A percentile compares a stretch with the other conserved stretches of the same genome.
These are phyloP conservation scores for Phyllosticta capitalensis DNA, from an alignment of 2,329 filamentous ascomycete genomes.

Conservation along the genomic window DNA sequence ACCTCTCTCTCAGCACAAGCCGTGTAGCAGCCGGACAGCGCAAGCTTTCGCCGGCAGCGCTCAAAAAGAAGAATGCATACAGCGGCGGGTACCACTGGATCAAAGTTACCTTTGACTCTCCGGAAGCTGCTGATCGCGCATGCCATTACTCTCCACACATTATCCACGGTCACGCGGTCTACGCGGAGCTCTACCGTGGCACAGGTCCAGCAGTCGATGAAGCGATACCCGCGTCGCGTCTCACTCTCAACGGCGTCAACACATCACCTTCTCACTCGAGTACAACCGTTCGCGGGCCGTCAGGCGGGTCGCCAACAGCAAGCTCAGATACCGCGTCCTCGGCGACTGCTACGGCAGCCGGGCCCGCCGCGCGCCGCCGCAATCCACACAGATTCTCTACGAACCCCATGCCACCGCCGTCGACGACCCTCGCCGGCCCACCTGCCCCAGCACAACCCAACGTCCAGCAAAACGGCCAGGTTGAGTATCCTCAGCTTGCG, in stretches of 20 bases:
- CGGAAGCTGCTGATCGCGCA: conserved; percentile 39
- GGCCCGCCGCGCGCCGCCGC: not conserved
- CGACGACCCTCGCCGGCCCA: conserved; percentile 16
- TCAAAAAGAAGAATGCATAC: conserved; percentile 69
- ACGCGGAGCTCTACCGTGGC: conserved; percentile 39
- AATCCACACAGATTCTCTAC: conserved; percentile 12
- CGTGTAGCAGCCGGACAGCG: conserved; percentile 56
- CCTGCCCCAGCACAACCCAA: not conserved
- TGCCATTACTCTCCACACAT: conserved; percentile 38
- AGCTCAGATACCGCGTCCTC: conserved; percentile 32
- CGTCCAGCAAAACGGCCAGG: conserved; percentile 11
- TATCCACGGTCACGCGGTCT: conserved; percentile 39
- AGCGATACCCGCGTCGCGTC: conserved; percentile 30
- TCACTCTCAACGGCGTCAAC: conserved; percentile 19
- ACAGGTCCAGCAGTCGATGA: conserved; percentile 34
- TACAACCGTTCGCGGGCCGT: conserved; percentile 14
- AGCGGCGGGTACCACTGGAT: conserved; percentile 88
- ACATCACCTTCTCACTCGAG: conserved; percentile 27
- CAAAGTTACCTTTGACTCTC: conserved; percentile 43
- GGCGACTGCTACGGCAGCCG: conserved; percentile 27
- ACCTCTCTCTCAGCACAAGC: conserved; percentile 61
- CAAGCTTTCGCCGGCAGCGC: conserved; percentile 60
- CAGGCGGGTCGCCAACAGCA: conserved; percentile 19
- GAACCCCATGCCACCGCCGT: conserved; percentile 18
- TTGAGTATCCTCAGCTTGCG: conserved; percentile 5